These are phyloP conservation scores for Coccomyxa sp. DNA, from an alignment of 139 green algal genomes.

Conservation along the genomic window DNA sequence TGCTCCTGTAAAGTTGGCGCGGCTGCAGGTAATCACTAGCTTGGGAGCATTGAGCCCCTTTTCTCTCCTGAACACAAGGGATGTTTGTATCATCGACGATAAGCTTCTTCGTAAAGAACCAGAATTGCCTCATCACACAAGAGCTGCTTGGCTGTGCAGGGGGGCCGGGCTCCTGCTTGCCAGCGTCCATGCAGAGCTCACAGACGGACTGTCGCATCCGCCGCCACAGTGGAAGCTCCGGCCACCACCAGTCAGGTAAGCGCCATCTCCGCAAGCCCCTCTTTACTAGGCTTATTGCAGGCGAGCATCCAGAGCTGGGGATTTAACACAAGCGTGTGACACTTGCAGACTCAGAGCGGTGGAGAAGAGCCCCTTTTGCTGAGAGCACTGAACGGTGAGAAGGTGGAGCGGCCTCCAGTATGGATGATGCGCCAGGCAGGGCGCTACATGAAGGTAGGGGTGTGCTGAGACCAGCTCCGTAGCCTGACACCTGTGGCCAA, in stretches of 20 bases:
- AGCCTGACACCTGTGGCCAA: no score
- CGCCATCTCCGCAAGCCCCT: not conserved
- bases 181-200: not conserved
- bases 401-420: constrained; percentile 80
- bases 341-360: not conserved
- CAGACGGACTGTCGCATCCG: not conserved
- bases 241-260: not conserved
- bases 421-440: constrained; percentile 99
- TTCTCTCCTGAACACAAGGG: not conserved
- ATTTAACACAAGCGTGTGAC: not conserved
- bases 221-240: not conserved
- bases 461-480: no score
- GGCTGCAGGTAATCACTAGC: no score
- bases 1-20: no score
- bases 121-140: not conserved
- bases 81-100: not conserved
- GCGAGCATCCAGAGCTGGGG: not conserved
- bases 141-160: not conserved
- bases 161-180: not conserved
- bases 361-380: constrained; percentile 68
- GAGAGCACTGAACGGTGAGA: constrained; percentile 72
- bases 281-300: not conserved
- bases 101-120: no score
- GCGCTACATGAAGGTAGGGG: constrained; percentile 89
- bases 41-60: not conserved